Conservation (phyloP, 2,329 filamentous ascomycete species). For the Pseudofabraea citricarpa region DNA sequence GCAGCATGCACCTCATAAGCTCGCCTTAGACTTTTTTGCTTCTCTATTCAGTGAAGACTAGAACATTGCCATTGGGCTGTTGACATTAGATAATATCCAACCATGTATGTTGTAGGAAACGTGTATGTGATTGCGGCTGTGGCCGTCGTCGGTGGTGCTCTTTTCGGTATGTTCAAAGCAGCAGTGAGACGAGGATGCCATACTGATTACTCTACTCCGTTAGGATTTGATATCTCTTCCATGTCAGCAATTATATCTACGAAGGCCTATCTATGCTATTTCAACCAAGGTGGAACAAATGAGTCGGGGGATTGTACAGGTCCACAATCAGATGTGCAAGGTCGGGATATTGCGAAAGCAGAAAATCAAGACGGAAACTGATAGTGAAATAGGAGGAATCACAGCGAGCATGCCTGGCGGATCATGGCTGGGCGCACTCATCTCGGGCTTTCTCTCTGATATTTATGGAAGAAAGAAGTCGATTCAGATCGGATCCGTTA, state of each 20-base stretch:
- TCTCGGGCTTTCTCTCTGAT: slow-evolving; percentile 56
- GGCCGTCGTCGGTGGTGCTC: slow-evolving; percentile 25
- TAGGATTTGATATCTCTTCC: slow-evolving; percentile 48
- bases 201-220: neutral
- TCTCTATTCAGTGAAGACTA: neutral
- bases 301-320: slow-evolving; percentile 47
- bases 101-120: slow-evolving; percentile 16
- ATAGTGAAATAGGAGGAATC: slow-evolving; percentile 48
- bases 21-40: neutral
- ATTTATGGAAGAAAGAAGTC: slow-evolving; percentile 42
- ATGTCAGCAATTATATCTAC: slow-evolving; percentile 54
- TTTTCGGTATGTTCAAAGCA: slow-evolving; percentile 16
- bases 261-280: slow-evolving; percentile 46
- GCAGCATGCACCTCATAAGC: neutral
- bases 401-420: slow-evolving; percentile 68
- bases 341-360: no score
- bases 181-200: no score
- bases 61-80: neutral
- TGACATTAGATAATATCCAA: no score
- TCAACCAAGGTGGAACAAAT: slow-evolving; percentile 32
- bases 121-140: slow-evolving; percentile 27
- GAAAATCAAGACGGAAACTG: no score
- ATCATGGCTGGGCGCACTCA: slow-evolving; percentile 60
- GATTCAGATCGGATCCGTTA: slow-evolving; percentile 41
- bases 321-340: slow-evolving; percentile 45